Conservation (phyloP, 805 yeast species). For the Tetrapisispora fleetii region DNA sequence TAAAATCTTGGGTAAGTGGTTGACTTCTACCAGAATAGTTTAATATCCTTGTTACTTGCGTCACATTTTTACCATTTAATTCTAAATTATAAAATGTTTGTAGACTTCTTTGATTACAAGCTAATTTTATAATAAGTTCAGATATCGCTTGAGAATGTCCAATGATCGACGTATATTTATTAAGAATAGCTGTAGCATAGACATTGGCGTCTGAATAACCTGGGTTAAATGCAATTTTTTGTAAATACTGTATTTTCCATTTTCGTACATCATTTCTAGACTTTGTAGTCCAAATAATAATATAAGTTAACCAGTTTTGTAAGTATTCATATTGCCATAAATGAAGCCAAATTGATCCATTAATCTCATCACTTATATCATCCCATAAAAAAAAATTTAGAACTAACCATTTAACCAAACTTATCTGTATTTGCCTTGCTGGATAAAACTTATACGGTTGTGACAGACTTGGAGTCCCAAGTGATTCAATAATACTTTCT, state of each 20-base stretch:
- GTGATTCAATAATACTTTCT: slow-evolving; percentile 19
- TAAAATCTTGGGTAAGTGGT: background rate
- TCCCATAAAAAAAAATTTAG: slow-evolving; percentile 22
- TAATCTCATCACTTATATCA: slow-evolving; percentile 9
- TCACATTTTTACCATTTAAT: slow-evolving; percentile 5
- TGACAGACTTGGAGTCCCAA: slow-evolving; percentile 23
- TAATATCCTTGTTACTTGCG: background rate
- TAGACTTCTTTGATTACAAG: slow-evolving; percentile 12
- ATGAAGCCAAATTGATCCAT: slow-evolving; percentile 26
- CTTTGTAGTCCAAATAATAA: slow-evolving; percentile 28
- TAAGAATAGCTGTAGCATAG: slow-evolving; percentile 15
- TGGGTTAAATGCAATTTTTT: slow-evolving; percentile 14
- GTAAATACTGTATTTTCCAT: slow-evolving; percentile 22
- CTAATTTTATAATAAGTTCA: slow-evolving; percentile 6
- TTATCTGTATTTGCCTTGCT: slow-evolving; percentile 19
- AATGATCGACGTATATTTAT: slow-evolving; percentile 11
- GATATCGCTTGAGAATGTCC: slow-evolving; percentile 10
- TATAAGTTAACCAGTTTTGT: slow-evolving; percentile 27
- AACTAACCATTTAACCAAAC: slow-evolving; percentile 29
- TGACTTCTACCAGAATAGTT: too few relatives aligned
- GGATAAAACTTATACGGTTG: slow-evolving; percentile 13
- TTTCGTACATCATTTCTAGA: slow-evolving; percentile 20
- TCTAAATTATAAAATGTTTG: slow-evolving; percentile 10
- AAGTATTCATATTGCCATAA: slow-evolving; percentile 30
- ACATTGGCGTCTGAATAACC: slow-evolving; percentile 17